phyloP scores from a whole-genome alignment of 2,329 filamentous ascomycete species.

The Bipolaris oryzae region DNA sequence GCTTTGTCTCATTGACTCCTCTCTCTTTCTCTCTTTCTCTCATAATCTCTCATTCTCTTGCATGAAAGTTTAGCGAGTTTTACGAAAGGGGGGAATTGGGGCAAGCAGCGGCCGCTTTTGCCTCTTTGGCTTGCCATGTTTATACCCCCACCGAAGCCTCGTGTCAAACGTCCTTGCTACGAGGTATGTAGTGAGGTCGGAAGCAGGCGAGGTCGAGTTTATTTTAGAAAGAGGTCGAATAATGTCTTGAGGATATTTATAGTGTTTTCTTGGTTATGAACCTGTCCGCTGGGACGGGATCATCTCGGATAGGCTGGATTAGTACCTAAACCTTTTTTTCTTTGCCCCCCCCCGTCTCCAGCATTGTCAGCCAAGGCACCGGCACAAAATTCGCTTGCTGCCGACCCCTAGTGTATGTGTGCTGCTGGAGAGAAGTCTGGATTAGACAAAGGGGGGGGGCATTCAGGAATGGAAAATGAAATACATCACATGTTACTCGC shows the following conservation, averaged over 20 bases:
- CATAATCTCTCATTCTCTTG: not conserved
- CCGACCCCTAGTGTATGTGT: not conserved
- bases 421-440: not conserved
- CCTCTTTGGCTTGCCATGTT: constrained; percentile 22
- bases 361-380: constrained; percentile 2
- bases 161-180: not conserved
- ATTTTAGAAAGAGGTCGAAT: constrained; percentile 23
- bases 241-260: constrained; percentile 36
- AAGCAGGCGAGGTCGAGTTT: constrained; percentile 2
- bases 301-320: constrained; percentile 22
- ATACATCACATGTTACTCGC: not conserved
- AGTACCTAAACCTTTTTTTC: constrained; percentile 1
- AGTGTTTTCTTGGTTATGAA: constrained; percentile 10
- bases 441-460: not conserved
- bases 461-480: constrained; percentile 10
- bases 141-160: constrained; percentile 24
- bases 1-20: not conserved
- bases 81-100: not conserved
- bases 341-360: not conserved
- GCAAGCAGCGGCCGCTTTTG: constrained; percentile 3
- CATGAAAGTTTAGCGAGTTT: not conserved
- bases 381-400: not conserved
- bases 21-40: too few species aligned
- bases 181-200: not conserved
- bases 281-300: constrained; percentile 25